Conservation (phyloP, 345 rosid genomes). For the Dipteronia sinensis region DNA sequence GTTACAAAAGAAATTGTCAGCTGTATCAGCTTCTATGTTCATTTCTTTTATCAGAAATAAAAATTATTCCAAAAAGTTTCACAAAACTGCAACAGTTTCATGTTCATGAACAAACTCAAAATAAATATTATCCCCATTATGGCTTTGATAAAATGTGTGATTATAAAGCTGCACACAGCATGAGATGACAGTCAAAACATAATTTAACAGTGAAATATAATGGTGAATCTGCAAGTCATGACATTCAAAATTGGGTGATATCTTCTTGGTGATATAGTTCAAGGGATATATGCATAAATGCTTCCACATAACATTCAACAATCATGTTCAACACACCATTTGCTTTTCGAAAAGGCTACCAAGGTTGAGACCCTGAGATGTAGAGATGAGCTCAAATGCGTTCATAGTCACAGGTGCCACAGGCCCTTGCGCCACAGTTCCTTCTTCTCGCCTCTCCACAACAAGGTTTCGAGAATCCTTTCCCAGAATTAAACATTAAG, state of each 20-base stretch:
- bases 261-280: not conserved
- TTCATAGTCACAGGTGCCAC: conserved; percentile 84
- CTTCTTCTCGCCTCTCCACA: conserved; percentile 85
- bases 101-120: conserved; percentile 4
- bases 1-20: conserved; percentile 26
- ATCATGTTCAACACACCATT: conserved; percentile 54
- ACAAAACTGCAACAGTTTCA: conserved; percentile 15
- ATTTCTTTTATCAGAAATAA: not conserved
- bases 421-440: conserved; percentile 59
- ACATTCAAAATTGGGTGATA: not conserved
- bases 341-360: conserved; percentile 90
- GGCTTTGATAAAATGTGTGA: not conserved
- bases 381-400: conserved; percentile 96
- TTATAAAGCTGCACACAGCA: not conserved
- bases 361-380: conserved; percentile 97
- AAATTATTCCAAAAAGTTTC: not conserved
- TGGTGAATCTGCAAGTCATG: not conserved
- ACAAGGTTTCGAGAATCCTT: conserved; percentile 78
- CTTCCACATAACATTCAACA: not conserved
- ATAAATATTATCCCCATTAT: not conserved
- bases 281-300: not conserved
- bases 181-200: not conserved
- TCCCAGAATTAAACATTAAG: conserved; percentile 25
- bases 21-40: not conserved
- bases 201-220: conserved; percentile 9